Percentiles rank a stretch among this genome's conserved stretches.
Evolutionary conservation across 805 yeast genomes (phyloP).

Genomic region (Grigorovia humatica): DNA sequence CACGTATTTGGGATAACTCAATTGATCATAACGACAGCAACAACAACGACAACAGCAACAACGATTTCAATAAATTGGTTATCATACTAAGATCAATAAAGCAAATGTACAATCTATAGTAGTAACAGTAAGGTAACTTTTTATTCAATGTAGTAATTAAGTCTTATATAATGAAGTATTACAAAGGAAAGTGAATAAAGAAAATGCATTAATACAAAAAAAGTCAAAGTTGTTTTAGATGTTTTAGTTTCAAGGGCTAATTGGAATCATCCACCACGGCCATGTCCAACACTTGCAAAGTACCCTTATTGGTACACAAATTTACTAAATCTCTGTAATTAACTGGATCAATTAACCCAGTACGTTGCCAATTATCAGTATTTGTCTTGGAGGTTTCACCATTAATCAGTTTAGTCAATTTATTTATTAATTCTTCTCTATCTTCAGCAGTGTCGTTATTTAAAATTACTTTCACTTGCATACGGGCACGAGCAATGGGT

Average conservation of each 20-base stretch:
- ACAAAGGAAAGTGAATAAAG: too few relatives aligned
- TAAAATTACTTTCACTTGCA: constrained; percentile 68
- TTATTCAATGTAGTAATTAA: too few relatives aligned
- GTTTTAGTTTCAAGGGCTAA: background rate
- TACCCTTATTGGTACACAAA: constrained; percentile 46
- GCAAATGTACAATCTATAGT: constrained; percentile 15
- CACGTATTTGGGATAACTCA: constrained; percentile 34
- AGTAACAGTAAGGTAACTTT: too few relatives aligned
- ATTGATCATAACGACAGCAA: constrained; percentile 17
- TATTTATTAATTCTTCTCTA: constrained; percentile 30
- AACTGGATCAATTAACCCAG: constrained; percentile 78
- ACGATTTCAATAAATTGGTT: constrained; percentile 38
- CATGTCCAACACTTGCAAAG: constrained; percentile 78
- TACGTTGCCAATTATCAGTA: constrained; percentile 35
- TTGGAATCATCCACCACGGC: constrained; percentile 58
- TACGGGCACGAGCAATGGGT: constrained; percentile 89
- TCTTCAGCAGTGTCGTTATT: constrained; percentile 33
- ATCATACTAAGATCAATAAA: constrained; percentile 31
- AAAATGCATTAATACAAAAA: background rate
- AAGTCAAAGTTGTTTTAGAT: background rate
- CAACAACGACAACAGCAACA: constrained; percentile 17
- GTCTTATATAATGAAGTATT: too few relatives aligned
- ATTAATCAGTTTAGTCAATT: constrained; percentile 33
- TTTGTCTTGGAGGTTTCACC: constrained; percentile 23
- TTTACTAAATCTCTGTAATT: constrained; percentile 63